Evolutionary conservation across 129 eudicot species (phyloP).

Genomic region (Flaveria linearis): DNA sequence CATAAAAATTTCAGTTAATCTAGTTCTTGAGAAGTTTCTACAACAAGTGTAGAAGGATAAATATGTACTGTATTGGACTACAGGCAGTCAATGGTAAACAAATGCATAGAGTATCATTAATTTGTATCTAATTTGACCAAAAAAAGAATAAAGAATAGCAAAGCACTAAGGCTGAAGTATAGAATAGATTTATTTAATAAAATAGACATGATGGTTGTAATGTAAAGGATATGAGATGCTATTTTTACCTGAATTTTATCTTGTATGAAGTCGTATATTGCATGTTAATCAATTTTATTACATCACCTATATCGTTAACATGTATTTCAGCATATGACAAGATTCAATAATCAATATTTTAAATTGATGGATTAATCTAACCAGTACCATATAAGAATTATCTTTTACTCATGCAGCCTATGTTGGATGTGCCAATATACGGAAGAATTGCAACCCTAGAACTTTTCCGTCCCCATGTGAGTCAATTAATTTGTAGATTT

Average conservation of each 20-base stretch:
- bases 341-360: not conserved
- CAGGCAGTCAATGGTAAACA: not conserved
- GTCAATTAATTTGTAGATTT: slow-evolving; percentile 24
- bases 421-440: slow-evolving; percentile 93
- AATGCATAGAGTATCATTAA: not conserved
- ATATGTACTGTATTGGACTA: not conserved
- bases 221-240: not conserved
- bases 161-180: not conserved
- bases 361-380: not conserved
- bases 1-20: not conserved
- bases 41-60: not conserved
- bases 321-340: not conserved
- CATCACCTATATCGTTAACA: not conserved
- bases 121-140: not conserved
- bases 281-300: slow-evolving; percentile 1
- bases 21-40: not conserved
- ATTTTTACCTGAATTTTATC: not conserved
- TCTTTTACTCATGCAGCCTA: slow-evolving; percentile 58
- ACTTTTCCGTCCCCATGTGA: slow-evolving; percentile 96
- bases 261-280: not conserved
- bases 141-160: not conserved
- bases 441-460: slow-evolving; percentile 97
- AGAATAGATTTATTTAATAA: not conserved
- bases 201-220: not conserved
- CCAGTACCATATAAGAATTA: slow-evolving; percentile 12